Evolutionary conservation across 2,329 filamentous ascomycete species (phyloP), one percentile per base, ranked within the genome.

Genomic region (Aureobasidium lini): DNA sequence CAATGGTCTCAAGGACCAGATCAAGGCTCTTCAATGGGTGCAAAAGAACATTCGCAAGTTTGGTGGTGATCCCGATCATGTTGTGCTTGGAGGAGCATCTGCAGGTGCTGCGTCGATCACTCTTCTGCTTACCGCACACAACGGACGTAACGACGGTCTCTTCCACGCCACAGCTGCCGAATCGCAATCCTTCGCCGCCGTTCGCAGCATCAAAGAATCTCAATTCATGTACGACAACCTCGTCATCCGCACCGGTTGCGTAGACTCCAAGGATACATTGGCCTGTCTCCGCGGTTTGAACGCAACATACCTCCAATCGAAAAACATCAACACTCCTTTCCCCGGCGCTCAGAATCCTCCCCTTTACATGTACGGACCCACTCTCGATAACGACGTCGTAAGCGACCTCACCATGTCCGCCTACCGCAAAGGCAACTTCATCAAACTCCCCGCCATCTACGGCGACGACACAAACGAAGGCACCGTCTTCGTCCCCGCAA

Each of bases 21-120:
- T 84, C 56, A 85, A 86, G 66, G 84, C 83, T 0, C 70, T 91
- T 13, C 69, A 86, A 62, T 91, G 88, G 88, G 81, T 89, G 1
- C 80, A 88, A 63, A 75, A 81, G 32, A 75, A 90, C 69, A 88
- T 90, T 43, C 63, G 66, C 53, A 68, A 82, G 69, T 91, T 92
- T 64, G 88, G 87, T 4, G 88, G 87, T 28, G 76, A 90, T 64
- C 84, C 86, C 1, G 67, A 76, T 0, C 86, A 88, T 64, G 85
- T 90, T 9, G 83, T 86, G 0, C 73, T 90, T 0, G 85, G 83
- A 15, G 88, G 88, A 9, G 83, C 80, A 62, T 87, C 84, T 57
- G 87, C 87, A 2, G 88, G 88, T 3, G 87, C 79, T 11, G 83
- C 78, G 1, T 84, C 84, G 4, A 78, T 90, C n/a, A 80, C 77